Conservation (phyloP, 768 basidiomycete species). For the Pleurotus tuber-regium region DNA sequence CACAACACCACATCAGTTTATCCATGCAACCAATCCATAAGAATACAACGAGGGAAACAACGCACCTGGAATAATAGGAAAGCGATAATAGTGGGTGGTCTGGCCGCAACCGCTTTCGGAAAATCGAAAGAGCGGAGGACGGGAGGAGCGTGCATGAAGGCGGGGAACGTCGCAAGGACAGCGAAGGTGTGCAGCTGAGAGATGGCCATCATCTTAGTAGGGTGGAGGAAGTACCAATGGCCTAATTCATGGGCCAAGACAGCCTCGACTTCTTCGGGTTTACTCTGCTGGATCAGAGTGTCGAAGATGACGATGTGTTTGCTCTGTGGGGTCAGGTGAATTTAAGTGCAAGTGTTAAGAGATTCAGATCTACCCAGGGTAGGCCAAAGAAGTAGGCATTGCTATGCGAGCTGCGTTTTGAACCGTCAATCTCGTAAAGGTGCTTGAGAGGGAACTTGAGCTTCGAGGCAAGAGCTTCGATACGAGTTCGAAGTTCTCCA, state of each 20-base stretch:
- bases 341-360: neutral
- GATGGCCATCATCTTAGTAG: slow-evolving; percentile 82
- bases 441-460: slow-evolving; percentile 94
- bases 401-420: slow-evolving; percentile 91
- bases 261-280: slow-evolving; percentile 92
- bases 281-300: slow-evolving; percentile 89
- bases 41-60: neutral
- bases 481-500: slow-evolving; percentile 74
- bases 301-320: slow-evolving; percentile 98
- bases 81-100: slow-evolving; percentile 79
- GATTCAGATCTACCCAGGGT: slow-evolving; percentile 65
- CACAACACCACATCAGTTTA: too few relatives aligned
- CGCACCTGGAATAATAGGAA: slow-evolving; percentile 80
- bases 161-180: slow-evolving; percentile 86
- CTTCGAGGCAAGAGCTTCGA: slow-evolving; percentile 73
- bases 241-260: slow-evolving; percentile 98
- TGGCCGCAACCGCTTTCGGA: slow-evolving; percentile 55
- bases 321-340: slow-evolving; percentile 41
- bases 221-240: slow-evolving; percentile 93
- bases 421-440: slow-evolving; percentile 96
- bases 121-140: slow-evolving; percentile 83
- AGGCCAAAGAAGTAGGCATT: slow-evolving; percentile 99
- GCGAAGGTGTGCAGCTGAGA: slow-evolving; percentile 87
- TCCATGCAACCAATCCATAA: too few relatives aligned
- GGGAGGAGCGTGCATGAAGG: slow-evolving; percentile 79